Evolutionary conservation across 192 early-diverging fungal genomes (phyloP), one percentile per base, ranked within the genome.

Genomic region (Coemansia javaensis): DNA sequence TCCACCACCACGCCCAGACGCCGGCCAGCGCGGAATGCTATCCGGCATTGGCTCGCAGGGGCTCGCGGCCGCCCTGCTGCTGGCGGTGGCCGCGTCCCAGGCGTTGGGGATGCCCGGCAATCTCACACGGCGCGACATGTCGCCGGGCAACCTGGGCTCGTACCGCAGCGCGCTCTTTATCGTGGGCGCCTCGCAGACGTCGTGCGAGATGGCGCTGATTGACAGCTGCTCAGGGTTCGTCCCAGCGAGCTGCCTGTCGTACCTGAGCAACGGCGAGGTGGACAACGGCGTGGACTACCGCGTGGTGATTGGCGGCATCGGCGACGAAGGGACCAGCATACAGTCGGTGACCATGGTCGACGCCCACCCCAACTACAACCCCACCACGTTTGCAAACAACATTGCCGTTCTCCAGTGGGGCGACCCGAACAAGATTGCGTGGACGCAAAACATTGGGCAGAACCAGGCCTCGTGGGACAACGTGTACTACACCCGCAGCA

Each of bases 161-260:
- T 59, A 38, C 40, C 60, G 56, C 2, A 53, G 68, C 16, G 60
- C 60, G 14, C 46, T 59, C 17, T 47, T 71, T 27, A 40, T 71
- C 7, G 47, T 59, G 7, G 42, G 40, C 24, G 50, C 44, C 23
- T 35, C 47, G 13, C 60, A 63, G 15, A 71, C 67, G 16, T 63
- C 67, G n/a, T 71, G 67, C 52, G 67, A 71, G 37, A 31, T 71
- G 40, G 67, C 56, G 10, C 47, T 71, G 12, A 53, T 71, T 23
- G 56, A 63, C 48, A 53, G 47, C 15, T 44, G 32, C 30, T 16
- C 46, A 0, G 67, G 43, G 12, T 59, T 59, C 43, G 32, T 58
- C 21, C 51, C 67, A 7, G 67, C 67, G 16, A 71, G 67, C 25
- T 71, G 67, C 42, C 39, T 71, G 18, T 40, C 39, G 11, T 62